phyloP scores from a whole-genome alignment of 1,284 basidiomycete genomes.

The Papiliotrema nemorosa region DNA sequence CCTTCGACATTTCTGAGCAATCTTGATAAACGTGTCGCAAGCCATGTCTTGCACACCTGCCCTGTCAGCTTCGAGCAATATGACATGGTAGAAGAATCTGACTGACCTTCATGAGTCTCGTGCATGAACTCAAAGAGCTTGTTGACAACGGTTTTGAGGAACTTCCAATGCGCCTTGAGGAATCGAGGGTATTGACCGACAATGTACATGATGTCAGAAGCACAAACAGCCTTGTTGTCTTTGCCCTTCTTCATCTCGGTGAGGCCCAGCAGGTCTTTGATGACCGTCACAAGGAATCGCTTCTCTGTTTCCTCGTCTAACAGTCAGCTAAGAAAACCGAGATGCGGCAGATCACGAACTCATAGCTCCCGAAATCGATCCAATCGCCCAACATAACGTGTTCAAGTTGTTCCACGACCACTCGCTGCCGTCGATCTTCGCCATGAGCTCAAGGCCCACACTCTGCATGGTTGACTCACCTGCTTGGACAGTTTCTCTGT shows the following conservation, averaged over 20 bases:
- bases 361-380: constrained; percentile 99
- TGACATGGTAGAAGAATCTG: not conserved
- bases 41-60: constrained; percentile 99
- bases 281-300: constrained; percentile 97
- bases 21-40: constrained; percentile 99
- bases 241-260: constrained; percentile 99
- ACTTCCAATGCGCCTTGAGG: constrained; percentile 99
- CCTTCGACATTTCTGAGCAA: constrained; percentile 95
- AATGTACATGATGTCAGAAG: constrained; percentile 99
- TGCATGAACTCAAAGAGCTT: constrained; percentile 99
- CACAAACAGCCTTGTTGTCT: constrained; percentile 99
- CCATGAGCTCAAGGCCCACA: not conserved
- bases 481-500: constrained; percentile 96
- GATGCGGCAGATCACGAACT: constrained; percentile 58
- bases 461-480: constrained; percentile 39
- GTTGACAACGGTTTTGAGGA: constrained; percentile 99
- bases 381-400: constrained; percentile 99
- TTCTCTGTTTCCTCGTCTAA: constrained; percentile 97
- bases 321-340: not conserved
- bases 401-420: constrained; percentile 99
- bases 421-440: constrained; percentile 81
- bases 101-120: constrained; percentile 91
- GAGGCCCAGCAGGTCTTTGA: constrained; percentile 94
- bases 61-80: constrained; percentile 9
- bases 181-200: constrained; percentile 99